Evolutionary conservation across 768 basidiomycete genomes (phyloP).

Genomic region (Imleria badia): DNA sequence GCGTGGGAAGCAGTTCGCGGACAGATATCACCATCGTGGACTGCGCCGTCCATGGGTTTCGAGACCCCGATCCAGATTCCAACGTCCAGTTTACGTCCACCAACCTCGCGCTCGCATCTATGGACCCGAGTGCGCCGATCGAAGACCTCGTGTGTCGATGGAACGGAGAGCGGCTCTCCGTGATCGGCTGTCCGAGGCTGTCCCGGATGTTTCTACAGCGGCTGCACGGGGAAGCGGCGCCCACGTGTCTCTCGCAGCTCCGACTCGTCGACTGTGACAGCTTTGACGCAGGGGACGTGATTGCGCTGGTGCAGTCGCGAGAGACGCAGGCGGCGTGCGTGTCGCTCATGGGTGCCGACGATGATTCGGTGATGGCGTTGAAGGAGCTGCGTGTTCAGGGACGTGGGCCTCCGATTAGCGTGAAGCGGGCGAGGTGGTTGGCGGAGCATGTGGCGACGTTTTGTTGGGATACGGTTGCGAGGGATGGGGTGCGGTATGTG

Average conservation of each 20-base stretch:
- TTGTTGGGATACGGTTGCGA: conserved; percentile 10
- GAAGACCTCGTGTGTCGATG: conserved; percentile 7
- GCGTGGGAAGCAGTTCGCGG: neutral
- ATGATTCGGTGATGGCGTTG: conserved; percentile 1
- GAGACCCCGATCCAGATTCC: too few species aligned
- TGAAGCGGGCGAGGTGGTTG: conserved; percentile 3
- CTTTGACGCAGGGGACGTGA: conserved; percentile 1
- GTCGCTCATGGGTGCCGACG: conserved; percentile 5
- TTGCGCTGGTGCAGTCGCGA: conserved; percentile 5
- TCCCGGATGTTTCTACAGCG: neutral
- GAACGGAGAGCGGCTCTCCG: conserved; percentile 3
- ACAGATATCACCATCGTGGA: conserved; percentile 2
- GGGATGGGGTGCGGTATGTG: conserved; percentile 5
- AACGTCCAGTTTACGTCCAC: neutral
- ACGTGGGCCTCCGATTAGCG: conserved; percentile 4
- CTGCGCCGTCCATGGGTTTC: conserved; percentile 1
- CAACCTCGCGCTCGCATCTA: conserved; percentile 4
- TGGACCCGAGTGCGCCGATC: neutral
- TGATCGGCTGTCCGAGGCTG: conserved; percentile 3
- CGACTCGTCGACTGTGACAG: conserved; percentile 7
- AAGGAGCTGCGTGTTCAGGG: conserved; percentile 2
- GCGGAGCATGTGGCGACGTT: conserved; percentile 5
- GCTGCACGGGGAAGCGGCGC: neutral
- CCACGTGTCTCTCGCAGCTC: conserved; percentile 2
- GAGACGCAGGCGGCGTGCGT: neutral